Evolutionary conservation across 306 rosid genomes (phyloP).

Genomic region (Calophaca sinica): DNA sequence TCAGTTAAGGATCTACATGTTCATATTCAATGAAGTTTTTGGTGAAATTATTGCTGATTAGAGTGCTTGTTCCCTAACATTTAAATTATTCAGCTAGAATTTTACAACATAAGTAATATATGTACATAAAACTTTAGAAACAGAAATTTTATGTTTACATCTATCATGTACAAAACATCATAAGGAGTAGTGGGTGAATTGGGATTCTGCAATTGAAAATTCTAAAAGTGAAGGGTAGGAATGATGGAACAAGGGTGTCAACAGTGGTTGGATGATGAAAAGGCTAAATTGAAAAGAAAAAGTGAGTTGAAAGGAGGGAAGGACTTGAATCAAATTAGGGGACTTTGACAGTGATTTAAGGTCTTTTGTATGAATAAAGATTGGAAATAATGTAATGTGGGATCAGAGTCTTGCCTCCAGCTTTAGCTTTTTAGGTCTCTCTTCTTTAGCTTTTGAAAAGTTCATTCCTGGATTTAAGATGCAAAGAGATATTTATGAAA

Average conservation of each 20-base stretch:
- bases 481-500: conserved; percentile 37
- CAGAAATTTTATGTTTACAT: background rate
- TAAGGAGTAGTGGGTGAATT: conserved; percentile 46
- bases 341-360: conserved; percentile 59
- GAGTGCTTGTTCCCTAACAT: background rate
- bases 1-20: background rate
- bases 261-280: conserved; percentile 67
- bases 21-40: conserved; percentile 34
- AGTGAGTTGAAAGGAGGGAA: conserved; percentile 51
- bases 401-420: conserved; percentile 50
- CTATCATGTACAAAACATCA: conserved; percentile 33
- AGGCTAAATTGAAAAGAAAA: conserved; percentile 54
- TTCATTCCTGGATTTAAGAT: conserved; percentile 55
- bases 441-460: conserved; percentile 61
- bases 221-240: conserved; percentile 46
- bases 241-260: conserved; percentile 69
- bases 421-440: conserved; percentile 61
- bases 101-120: conserved; percentile 8
- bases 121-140: conserved; percentile 4
- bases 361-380: conserved; percentile 55
- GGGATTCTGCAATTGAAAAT: conserved; percentile 55
- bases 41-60: background rate
- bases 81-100: background rate
- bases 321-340: conserved; percentile 53
- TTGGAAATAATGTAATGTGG: conserved; percentile 55